Percentiles rank a stretch among this genome's conserved stretches.
These are phyloP conservation scores for Gnomoniopsis sp. DNA, from an alignment of 2,329 filamentous ascomycete species.

Conservation along the genomic window DNA sequence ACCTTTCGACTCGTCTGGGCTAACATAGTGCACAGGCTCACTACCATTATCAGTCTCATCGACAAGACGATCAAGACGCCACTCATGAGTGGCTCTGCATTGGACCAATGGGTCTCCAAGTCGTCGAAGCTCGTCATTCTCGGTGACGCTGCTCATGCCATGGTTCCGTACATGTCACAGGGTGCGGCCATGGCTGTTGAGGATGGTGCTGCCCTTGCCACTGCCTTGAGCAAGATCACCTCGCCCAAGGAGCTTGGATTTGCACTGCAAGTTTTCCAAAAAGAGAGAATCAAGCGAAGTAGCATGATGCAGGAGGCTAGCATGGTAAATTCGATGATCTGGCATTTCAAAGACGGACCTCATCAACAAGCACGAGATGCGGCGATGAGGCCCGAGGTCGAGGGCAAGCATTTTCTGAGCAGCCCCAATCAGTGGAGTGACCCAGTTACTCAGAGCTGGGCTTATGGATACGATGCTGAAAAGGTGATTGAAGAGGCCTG, in stretches of 20 bases:
- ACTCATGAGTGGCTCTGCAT: constrained; percentile 22
- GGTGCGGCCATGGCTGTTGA: constrained; percentile 42
- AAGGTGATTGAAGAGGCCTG: constrained; percentile 31
- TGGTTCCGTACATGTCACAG: constrained; percentile 42
- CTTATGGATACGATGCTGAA: constrained; percentile 46
- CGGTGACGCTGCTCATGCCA: constrained; percentile 41
- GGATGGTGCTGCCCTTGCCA: constrained; percentile 36
- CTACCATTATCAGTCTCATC: constrained; percentile 33
- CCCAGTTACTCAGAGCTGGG: constrained; percentile 42
- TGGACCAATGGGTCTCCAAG: constrained; percentile 29
- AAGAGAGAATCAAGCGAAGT: constrained; percentile 30
- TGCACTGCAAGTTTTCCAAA: constrained; percentile 35
- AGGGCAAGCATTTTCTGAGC: constrained; percentile 31
- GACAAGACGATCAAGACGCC: constrained; percentile 33
- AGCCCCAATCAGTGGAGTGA: constrained; percentile 49
- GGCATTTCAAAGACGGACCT: constrained; percentile 43
- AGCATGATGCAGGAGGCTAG: constrained; percentile 41
- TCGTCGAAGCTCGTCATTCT: constrained; percentile 32
- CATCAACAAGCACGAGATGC: constrained; percentile 38
- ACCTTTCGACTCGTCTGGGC: background rate
- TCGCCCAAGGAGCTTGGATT: constrained; percentile 24
- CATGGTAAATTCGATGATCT: constrained; percentile 42
- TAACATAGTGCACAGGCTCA: constrained; percentile 22
- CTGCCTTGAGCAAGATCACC: constrained; percentile 27
- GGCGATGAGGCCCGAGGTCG: constrained; percentile 37